phyloP scores from a whole-genome alignment of 2,329 filamentous ascomycete species.

The Penicillium psychrosexuale region DNA sequence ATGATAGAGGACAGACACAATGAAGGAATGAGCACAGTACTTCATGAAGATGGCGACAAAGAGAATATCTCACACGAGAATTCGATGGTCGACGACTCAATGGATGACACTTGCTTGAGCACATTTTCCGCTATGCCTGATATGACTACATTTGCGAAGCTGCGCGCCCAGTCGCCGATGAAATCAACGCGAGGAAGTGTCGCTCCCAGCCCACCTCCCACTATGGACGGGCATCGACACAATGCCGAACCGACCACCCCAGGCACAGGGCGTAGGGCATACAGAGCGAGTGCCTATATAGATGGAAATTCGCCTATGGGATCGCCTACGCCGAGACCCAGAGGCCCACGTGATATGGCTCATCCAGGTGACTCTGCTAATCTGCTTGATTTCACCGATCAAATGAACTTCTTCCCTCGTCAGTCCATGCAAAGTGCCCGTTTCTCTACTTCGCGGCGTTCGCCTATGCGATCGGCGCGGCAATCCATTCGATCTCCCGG shows the following conservation, averaged over 20 bases:
- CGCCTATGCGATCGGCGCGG: conserved; percentile 43
- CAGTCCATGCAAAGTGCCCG: conserved; percentile 43
- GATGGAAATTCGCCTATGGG: conserved; percentile 34
- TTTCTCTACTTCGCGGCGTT: conserved; percentile 42
- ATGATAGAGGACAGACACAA: conserved; percentile 39
- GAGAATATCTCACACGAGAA: conserved; percentile 25
- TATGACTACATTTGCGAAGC: conserved; percentile 75
- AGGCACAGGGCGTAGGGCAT: conserved; percentile 45
- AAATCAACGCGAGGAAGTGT: conserved; percentile 44
- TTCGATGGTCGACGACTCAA: conserved; percentile 33
- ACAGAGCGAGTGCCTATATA: conserved; percentile 29
- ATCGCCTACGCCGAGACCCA: conserved; percentile 51
- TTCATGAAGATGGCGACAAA: conserved; percentile 29
- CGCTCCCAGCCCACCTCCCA: conserved; percentile 41
- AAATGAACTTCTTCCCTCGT: conserved; percentile 57
- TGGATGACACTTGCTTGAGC: conserved; percentile 62
- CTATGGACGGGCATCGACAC: conserved; percentile 14
- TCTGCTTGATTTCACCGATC: conserved; percentile 85
- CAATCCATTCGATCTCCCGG: conserved; percentile 39
- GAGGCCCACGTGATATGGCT: conserved; percentile 44
- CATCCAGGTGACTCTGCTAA: conserved; percentile 64
- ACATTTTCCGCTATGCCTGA: conserved; percentile 86
- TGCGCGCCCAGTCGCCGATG: conserved; percentile 61
- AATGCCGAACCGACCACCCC: conserved; percentile 43
- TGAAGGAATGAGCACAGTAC: conserved; percentile 45